A percentile compares a stretch with the other conserved stretches of the same genome.
These are phyloP conservation scores for Grigorovia yakushimaensis DNA, from an alignment of 805 yeast species.

Conservation along the genomic window DNA sequence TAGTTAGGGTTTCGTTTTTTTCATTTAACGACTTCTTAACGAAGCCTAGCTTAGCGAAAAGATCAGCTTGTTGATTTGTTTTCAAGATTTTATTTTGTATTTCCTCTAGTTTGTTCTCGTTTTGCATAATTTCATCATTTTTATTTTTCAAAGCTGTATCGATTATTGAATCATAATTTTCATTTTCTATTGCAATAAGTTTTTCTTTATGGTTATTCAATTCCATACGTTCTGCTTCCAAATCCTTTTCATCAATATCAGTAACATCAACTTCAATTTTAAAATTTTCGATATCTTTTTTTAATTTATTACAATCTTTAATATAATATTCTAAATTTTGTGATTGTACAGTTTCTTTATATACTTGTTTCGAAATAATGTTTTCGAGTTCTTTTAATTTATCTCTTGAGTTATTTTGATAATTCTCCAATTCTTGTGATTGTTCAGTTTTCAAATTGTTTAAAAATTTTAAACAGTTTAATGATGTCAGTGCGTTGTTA, in stretches of 20 bases:
- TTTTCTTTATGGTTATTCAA: constrained; percentile 33
- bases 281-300: constrained; percentile 30
- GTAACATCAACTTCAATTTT: constrained; percentile 32
- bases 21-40: constrained; percentile 16
- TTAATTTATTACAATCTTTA: constrained; percentile 34
- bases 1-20: constrained; percentile 9
- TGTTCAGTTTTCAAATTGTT: background rate
- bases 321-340: constrained; percentile 36
- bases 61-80: constrained; percentile 49
- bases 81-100: constrained; percentile 40
- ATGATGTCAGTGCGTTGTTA: background rate
- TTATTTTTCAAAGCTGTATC: constrained; percentile 30
- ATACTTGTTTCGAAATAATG: constrained; percentile 13
- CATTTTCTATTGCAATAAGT: constrained; percentile 25
- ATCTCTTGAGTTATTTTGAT: constrained; percentile 18
- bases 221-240: constrained; percentile 37
- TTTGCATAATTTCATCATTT: constrained; percentile 28
- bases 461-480: background rate
- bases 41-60: constrained; percentile 43
- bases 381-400: constrained; percentile 4
- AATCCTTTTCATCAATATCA: constrained; percentile 35
- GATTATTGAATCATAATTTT: constrained; percentile 23
- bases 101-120: constrained; percentile 43
- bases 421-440: background rate
- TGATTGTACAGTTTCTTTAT: constrained; percentile 21